Conservation (phyloP, 148 eudicot genomes). For the Chenopodium suecicum region DNA sequence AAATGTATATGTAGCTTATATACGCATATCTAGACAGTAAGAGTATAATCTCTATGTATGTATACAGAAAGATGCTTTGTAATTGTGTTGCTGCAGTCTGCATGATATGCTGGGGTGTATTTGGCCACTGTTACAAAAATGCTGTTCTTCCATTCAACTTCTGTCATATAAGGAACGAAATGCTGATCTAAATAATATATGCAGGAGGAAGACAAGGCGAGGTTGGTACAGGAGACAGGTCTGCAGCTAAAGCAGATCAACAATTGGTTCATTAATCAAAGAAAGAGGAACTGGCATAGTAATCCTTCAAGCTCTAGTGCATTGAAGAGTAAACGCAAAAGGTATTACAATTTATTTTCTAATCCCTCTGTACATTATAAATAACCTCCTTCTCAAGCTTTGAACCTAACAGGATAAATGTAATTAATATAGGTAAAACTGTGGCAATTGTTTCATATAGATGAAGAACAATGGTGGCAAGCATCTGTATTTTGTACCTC, state of each 20-base stretch:
- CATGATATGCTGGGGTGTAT: neutral
- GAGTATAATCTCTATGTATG: neutral
- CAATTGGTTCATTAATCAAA: slow-evolving; percentile 96
- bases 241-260: slow-evolving; percentile 91
- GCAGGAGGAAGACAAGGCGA: slow-evolving; percentile 96
- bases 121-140: neutral
- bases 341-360: slow-evolving; percentile 31
- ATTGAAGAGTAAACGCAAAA: slow-evolving; percentile 85
- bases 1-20: neutral
- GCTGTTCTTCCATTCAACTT: neutral
- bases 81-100: neutral
- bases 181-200: neutral
- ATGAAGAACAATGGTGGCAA: slow-evolving; percentile 16
- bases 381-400: neutral
- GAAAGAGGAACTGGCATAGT: slow-evolving; percentile 96
- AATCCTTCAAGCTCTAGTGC: slow-evolving; percentile 67
- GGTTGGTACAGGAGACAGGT: slow-evolving; percentile 92
- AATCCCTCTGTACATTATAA: neutral
- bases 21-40: neutral
- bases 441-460: slow-evolving; percentile 30
- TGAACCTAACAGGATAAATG: neutral
- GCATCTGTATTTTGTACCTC: slow-evolving; percentile 18
- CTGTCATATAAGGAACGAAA: neutral
- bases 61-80: too few relatives aligned
- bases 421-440: slow-evolving; percentile 35